Evolutionary conservation across 2,329 filamentous ascomycete species (phyloP).

Genomic region (Diplodia mutila): DNA sequence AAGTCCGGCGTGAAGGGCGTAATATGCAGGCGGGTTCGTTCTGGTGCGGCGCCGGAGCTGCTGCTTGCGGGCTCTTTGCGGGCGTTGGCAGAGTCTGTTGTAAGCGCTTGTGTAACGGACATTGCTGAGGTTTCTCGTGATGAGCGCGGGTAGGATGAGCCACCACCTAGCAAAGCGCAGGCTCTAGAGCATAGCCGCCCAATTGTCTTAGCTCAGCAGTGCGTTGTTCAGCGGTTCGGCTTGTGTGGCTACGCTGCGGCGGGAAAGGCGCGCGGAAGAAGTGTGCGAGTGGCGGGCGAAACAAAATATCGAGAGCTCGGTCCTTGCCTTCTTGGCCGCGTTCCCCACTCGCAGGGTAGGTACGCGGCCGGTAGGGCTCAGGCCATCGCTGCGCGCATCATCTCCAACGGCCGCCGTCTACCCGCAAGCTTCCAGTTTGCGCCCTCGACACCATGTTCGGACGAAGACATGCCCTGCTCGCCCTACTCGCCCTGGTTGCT

Average conservation of each 20-base stretch:
- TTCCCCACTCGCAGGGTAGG: slow-evolving; percentile 24
- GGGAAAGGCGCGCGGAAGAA: not conserved
- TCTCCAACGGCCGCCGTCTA: slow-evolving; percentile 5
- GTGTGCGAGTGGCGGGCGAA: not conserved
- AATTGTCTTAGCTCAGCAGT: slow-evolving; percentile 13
- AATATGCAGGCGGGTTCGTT: slow-evolving; percentile 70
- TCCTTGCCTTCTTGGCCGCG: not conserved
- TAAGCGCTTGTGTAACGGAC: slow-evolving; percentile 27
- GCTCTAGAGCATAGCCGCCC: slow-evolving; percentile 8
- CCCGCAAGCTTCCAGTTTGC: slow-evolving; percentile 1
- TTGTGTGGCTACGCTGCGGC: not conserved
- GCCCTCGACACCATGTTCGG: slow-evolving; percentile 14
- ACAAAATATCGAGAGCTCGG: slow-evolving; percentile 20
- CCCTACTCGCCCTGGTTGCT: slow-evolving; percentile 31
- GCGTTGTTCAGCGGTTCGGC: not conserved
- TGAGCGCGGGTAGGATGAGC: slow-evolving; percentile 1
- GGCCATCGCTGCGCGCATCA: slow-evolving; percentile 11
- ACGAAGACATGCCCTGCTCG: slow-evolving; percentile 13
- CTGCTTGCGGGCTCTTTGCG: slow-evolving; percentile 2
- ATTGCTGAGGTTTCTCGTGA: slow-evolving; percentile 16
- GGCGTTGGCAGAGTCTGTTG: slow-evolving; percentile 17
- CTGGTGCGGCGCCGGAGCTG: not conserved
- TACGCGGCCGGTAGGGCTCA: slow-evolving; percentile 15
- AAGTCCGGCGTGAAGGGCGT: slow-evolving; percentile 80
- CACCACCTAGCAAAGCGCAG: slow-evolving; percentile 1